Base-by-base conservation (phyloP, 1,284 basidiomycete genomes). In the Malassezia slooffiae region DNA sequence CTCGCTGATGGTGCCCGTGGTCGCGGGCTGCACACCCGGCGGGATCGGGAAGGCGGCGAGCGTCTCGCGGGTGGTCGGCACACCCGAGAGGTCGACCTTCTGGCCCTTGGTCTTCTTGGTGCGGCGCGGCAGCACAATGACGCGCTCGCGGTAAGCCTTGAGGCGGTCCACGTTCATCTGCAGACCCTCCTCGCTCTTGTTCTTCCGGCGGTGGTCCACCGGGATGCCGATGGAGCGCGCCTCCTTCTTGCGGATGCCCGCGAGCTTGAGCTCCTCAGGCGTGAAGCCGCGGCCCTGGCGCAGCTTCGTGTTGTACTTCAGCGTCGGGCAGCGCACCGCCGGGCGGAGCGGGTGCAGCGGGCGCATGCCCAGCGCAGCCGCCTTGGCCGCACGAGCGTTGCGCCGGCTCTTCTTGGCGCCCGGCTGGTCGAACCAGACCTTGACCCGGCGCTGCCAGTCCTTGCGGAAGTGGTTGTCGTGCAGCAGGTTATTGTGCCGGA, bases 351-450 rank as follows among this genome's bases (percentile, higher is more conserved):
- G 82, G 59, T 81, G 78, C 59, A 89, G 79, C 51, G 91, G 91
- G 67, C 88, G 85, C 58, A 90, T 86, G 67, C 93, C 91, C 53
- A 93, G 83, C 55, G 80, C 74, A 45, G 89, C 80, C 51, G 89
- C 88, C 78, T 95, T 96, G 69, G 79, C 77, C 74, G 86, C 82
- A 74, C 93, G 86, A 40, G 90, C 88, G 54, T 78, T 82, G 72
- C 93, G 85, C 73, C 93, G 80, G 72, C 87, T 83, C 74, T 91
- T 85, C 77, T 97, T 97, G 74, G 85, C 85, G 50, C 90, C 93
- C 56, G 91, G 88, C 76, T 97, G 93, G 79, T 97, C 86, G 73
- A 97, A 97, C 91, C 90, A 90, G 71, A 85, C 91, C 74, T 83
- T 83, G 70, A 93, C 87, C 63, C 82, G 81, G 71, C 81, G 79